Base-by-base conservation (phyloP, 129 eudicot genomes). In the Ambrosia trifida region DNA sequence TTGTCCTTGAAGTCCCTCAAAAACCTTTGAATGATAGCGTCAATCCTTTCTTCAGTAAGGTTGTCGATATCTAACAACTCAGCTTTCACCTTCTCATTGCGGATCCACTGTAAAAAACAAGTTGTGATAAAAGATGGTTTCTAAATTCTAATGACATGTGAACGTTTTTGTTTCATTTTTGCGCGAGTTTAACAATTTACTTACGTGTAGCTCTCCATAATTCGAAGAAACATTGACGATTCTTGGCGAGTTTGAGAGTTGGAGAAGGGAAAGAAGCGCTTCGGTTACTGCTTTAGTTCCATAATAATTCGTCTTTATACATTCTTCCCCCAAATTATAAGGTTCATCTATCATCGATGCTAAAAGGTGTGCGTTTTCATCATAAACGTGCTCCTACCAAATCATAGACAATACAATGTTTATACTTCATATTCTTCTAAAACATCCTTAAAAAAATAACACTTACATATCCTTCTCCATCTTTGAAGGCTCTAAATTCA, bases 241-340 rank as follows among this genome's bases (percentile, higher is more conserved):
- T 81, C 86, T 78, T 11, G 89, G 76, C 7, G 89, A 75, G 28
- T 9, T 62, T 4, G 86, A 81, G 41, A 68, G 86, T 5, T 72
- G 82, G 33, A 85, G 84, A 44, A 85, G 86, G 10, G 86, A 84
- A 31, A 85, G 17, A 63, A 85, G 61, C 7, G 80, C 79, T 46
- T 82, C 75, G 0, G 88, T 78, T 60, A 81, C 70, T 50, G 72
- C 52, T 72, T 85, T 81, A 7, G 77, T 69, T 72, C 78, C 89
- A 38, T 81, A 79, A 38, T 81, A 81, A 60, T 85, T 85, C 7
- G 84, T 81, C 63, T 71, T 59, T 14, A 81, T 43, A 76, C 84
- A 81, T 59, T 72, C 76, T 72, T 78, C 75, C 11, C 73, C 84
- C 53, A 78, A 9, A 54, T 81, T 54, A 62, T 72, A 72, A 13